These are phyloP conservation scores for Fusarium robinianum DNA, from an alignment of 2,329 filamentous ascomycete genomes.

Conservation along the genomic window DNA sequence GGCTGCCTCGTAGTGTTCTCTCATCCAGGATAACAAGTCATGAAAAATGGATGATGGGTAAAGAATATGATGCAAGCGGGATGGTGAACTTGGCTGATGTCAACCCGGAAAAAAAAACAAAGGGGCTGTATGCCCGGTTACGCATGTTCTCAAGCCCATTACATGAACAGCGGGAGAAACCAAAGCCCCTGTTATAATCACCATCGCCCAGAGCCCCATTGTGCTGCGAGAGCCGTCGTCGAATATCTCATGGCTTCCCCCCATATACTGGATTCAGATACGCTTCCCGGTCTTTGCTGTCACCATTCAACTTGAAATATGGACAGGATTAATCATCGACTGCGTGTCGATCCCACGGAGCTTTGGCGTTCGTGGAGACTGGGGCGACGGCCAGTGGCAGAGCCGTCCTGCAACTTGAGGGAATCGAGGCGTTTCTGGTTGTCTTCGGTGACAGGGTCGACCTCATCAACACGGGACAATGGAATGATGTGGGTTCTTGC, in stretches of 20 bases:
- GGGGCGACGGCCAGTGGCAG: constrained; percentile 56
- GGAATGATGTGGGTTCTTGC: constrained; percentile 45
- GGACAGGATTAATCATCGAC: constrained; percentile 48
- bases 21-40: too few relatives aligned
- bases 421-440: constrained; percentile 88
- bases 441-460: constrained; percentile 78
- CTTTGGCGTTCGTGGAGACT: constrained; percentile 62
- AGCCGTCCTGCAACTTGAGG: constrained; percentile 82
- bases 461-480: constrained; percentile 68
- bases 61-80: constrained; percentile 12
- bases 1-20: constrained; percentile 16
- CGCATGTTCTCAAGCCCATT: constrained; percentile 29
- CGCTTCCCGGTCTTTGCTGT: constrained; percentile 3
- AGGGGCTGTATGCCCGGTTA: constrained; percentile 25
- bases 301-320: constrained; percentile 21
- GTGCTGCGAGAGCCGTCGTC: constrained; percentile 23
- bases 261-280: constrained; percentile 13
- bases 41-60: constrained; percentile 21
- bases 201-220: constrained; percentile 17
- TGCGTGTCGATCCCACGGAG: constrained; percentile 59
- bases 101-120: constrained; percentile 21
- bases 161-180: constrained; percentile 29
- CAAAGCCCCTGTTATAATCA: constrained; percentile 28
- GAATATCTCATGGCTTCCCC: constrained; percentile 6
- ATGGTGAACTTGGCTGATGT: constrained; percentile 16